phyloP scores from a whole-genome alignment of 2,329 filamentous ascomycete species.

The Byssothecium circinans region DNA sequence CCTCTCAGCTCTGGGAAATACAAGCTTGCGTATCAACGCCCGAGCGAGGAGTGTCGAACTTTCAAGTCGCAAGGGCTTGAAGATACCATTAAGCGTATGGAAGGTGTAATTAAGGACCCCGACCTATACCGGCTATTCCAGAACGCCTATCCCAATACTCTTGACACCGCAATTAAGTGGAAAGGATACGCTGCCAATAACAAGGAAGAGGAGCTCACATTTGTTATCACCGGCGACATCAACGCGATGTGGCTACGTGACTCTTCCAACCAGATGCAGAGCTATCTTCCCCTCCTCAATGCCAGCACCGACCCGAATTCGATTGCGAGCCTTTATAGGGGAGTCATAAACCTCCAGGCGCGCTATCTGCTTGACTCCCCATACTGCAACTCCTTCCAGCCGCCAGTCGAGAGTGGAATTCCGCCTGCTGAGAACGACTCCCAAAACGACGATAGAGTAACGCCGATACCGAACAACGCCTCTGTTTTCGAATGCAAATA shows the following conservation, averaged over 20 bases:
- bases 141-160: conserved; percentile 73
- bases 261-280: conserved; percentile 70
- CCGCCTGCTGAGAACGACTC: conserved; percentile 42
- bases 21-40: conserved; percentile 51
- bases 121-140: conserved; percentile 72
- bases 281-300: conserved; percentile 64
- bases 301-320: conserved; percentile 58
- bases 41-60: conserved; percentile 48
- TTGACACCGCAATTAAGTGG: conserved; percentile 74
- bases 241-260: conserved; percentile 59
- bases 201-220: conserved; percentile 64
- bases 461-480: conserved; percentile 46
- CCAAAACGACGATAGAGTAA: conserved; percentile 47
- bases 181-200: conserved; percentile 61
- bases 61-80: conserved; percentile 51
- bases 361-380: conserved; percentile 65
- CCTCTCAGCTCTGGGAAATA: conserved; percentile 50
- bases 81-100: conserved; percentile 38
- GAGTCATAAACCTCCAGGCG: conserved; percentile 71
- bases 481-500: conserved; percentile 58
- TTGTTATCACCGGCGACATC: conserved; percentile 62
- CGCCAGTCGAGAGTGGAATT: conserved; percentile 52
- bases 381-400: conserved; percentile 58
- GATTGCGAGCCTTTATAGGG: conserved; percentile 68
- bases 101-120: conserved; percentile 48